phyloP scores from a whole-genome alignment of 2,329 filamentous ascomycete genomes.

The Talaromyces pinophilus region DNA sequence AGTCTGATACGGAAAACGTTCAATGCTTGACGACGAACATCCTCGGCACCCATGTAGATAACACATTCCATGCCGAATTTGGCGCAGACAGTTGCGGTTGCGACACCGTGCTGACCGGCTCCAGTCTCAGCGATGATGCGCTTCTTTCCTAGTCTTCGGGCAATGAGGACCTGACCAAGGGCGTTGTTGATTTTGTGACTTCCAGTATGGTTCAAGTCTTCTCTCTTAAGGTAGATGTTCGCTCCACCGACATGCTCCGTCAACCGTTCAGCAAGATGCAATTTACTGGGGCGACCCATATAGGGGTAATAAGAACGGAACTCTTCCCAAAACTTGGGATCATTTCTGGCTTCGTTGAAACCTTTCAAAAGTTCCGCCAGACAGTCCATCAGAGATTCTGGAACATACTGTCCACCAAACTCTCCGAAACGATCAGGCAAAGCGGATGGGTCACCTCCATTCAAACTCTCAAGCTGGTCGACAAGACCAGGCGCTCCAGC shows the following conservation, averaged over 20 bases:
- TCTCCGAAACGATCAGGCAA: slow-evolving; percentile 88
- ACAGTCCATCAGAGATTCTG: slow-evolving; percentile 97
- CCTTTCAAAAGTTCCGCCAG: slow-evolving; percentile 85
- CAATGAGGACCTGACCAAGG: slow-evolving; percentile 86
- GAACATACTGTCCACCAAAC: slow-evolving; percentile 96
- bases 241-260: slow-evolving; percentile 88
- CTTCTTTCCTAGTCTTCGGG: slow-evolving; percentile 83
- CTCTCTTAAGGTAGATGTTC: slow-evolving; percentile 96
- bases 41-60: slow-evolving; percentile 97
- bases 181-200: slow-evolving; percentile 99
- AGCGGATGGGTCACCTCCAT: slow-evolving; percentile 58
- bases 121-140: slow-evolving; percentile 98
- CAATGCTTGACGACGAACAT: slow-evolving; percentile 90
- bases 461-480: slow-evolving; percentile 82
- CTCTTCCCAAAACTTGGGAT: slow-evolving; percentile 94
- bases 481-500: slow-evolving; percentile 60
- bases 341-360: slow-evolving; percentile 83
- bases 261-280: slow-evolving; percentile 84
- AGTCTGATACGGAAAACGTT: slow-evolving; percentile 99
- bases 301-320: slow-evolving; percentile 94
- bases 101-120: slow-evolving; percentile 95
- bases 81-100: slow-evolving; percentile 94
- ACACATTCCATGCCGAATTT: slow-evolving; percentile 99
- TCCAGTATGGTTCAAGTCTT: slow-evolving; percentile 96
- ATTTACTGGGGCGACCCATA: slow-evolving; percentile 90